These are phyloP conservation scores for Pseudomonodictys pantanalensis DNA, from an alignment of 495 filamentous ascomycete species.

Conservation along the genomic window DNA sequence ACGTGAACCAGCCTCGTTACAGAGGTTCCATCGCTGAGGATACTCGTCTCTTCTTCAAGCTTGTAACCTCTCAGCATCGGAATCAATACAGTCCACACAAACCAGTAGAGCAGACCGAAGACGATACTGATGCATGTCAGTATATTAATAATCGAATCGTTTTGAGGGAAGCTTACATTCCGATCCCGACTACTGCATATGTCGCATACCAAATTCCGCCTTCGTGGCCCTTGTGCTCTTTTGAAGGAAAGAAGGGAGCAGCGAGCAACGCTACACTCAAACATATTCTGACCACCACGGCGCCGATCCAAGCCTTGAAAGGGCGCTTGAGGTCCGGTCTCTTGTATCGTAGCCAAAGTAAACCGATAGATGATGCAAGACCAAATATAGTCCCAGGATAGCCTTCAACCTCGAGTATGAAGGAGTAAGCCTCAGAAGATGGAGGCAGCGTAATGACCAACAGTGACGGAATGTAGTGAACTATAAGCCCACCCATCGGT, in stretches of 20 bases:
- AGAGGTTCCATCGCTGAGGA: constrained; percentile 58
- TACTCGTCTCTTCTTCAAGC: constrained; percentile 57
- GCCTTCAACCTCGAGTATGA: constrained; percentile 70
- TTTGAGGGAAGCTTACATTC: constrained; percentile 52
- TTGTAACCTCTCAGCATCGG: constrained; percentile 58
- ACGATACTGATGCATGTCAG: constrained; percentile 48
- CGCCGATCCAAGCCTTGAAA: constrained; percentile 63
- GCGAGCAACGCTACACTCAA: constrained; percentile 50
- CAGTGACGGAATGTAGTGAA: constrained; percentile 65
- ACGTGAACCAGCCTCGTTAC: constrained; percentile 56
- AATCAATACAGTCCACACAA: constrained; percentile 63
- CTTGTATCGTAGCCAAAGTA: constrained; percentile 60
- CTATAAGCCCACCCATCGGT: constrained; percentile 63
- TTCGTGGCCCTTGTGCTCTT: constrained; percentile 47
- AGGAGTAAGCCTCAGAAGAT: constrained; percentile 65
- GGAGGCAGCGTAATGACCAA: constrained; percentile 65
- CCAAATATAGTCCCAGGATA: constrained; percentile 64
- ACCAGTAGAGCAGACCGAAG: constrained; percentile 67
- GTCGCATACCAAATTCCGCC: constrained; percentile 66
- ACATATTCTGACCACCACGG: constrained; percentile 48
- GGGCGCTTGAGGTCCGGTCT: constrained; percentile 63
- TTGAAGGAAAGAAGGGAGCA: constrained; percentile 55
- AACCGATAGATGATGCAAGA: constrained; percentile 57
- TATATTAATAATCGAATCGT: not conserved
- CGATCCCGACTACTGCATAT: constrained; percentile 69